These are phyloP conservation scores for Agrocybe pediades DNA, from an alignment of 768 basidiomycete genomes.

Conservation along the genomic window DNA sequence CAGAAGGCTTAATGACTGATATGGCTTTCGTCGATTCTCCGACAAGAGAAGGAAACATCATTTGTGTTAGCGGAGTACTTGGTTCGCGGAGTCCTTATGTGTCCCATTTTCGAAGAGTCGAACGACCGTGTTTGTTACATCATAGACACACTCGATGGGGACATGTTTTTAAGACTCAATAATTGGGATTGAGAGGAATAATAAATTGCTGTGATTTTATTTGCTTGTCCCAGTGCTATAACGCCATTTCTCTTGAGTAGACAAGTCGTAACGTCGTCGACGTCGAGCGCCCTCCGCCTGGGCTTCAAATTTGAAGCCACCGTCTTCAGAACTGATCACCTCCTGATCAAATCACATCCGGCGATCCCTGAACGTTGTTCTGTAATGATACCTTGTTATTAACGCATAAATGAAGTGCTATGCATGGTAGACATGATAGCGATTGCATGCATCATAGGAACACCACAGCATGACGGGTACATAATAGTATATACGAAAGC, in stretches of 20 bases:
- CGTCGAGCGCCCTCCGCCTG: too few relatives aligned
- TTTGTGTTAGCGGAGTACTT: conserved; percentile 20
- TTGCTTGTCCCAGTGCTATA: neutral
- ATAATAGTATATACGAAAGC: too few relatives aligned
- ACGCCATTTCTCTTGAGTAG: neutral
- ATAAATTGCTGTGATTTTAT: neutral
- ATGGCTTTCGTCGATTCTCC: too few relatives aligned
- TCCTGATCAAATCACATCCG: neutral
- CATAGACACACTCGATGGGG: conserved; percentile 9
- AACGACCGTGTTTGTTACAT: neutral
- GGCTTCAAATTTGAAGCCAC: neutral
- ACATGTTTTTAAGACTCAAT: conserved; percentile 9
- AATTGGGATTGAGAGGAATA: neutral
- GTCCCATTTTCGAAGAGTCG: conserved; percentile 12
- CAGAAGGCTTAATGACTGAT: too few relatives aligned
- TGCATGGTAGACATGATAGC: too few relatives aligned
- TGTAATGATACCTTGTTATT: too few relatives aligned
- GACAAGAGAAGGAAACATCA: conserved; percentile 9
- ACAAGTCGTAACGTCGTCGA: too few relatives aligned
- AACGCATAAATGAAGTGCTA: too few relatives aligned
- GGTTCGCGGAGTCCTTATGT: conserved; percentile 18
- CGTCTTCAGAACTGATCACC: neutral
- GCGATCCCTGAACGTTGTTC: too few relatives aligned
- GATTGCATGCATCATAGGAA: too few relatives aligned
- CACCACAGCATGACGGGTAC: too few relatives aligned